A percentile compares a stretch with the other conserved stretches of the same genome.
phyloP scores from a whole-genome alignment of 1,284 basidiomycete species.

The Ceratobasidium sp. region DNA sequence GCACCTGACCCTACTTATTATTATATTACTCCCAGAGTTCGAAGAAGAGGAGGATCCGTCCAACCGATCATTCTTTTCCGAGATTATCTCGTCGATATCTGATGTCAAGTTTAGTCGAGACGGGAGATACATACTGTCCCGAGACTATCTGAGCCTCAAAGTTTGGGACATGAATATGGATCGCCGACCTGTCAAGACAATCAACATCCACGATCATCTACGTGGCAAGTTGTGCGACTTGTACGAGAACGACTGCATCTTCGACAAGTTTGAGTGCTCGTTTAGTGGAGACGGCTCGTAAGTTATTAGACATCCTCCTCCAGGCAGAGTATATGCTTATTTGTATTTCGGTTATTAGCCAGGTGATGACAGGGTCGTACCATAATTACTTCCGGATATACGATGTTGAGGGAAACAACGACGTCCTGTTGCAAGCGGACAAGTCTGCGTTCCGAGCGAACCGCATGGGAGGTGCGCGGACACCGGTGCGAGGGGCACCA shows the following conservation, averaged over 20 bases:
- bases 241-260: slow-evolving; percentile 99
- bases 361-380: slow-evolving; percentile 96
- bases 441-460: slow-evolving; percentile 99
- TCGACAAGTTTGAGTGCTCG: slow-evolving; percentile 99
- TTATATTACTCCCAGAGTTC: slow-evolving; percentile 67
- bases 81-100: slow-evolving; percentile 99
- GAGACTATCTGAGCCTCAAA: slow-evolving; percentile 97
- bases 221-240: slow-evolving; percentile 97
- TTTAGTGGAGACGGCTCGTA: slow-evolving; percentile 96
- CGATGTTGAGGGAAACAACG: slow-evolving; percentile 88
- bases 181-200: slow-evolving; percentile 93
- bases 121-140: slow-evolving; percentile 94
- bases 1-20: slow-evolving; percentile 36
- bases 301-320: slow-evolving; percentile 52
- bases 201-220: slow-evolving; percentile 98
- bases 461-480: slow-evolving; percentile 86
- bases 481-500: slow-evolving; percentile 67
- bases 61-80: slow-evolving; percentile 99
- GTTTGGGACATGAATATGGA: slow-evolving; percentile 99
- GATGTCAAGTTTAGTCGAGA: slow-evolving; percentile 99
- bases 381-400: slow-evolving; percentile 99
- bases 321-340: slow-evolving; percentile 33
- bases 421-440: slow-evolving; percentile 96
- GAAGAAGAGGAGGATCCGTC: slow-evolving; percentile 99
- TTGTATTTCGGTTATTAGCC: slow-evolving; percentile 56